phyloP scores from a whole-genome alignment of 352 stramenopile genomes.

The Phytophthora pistaciae region DNA sequence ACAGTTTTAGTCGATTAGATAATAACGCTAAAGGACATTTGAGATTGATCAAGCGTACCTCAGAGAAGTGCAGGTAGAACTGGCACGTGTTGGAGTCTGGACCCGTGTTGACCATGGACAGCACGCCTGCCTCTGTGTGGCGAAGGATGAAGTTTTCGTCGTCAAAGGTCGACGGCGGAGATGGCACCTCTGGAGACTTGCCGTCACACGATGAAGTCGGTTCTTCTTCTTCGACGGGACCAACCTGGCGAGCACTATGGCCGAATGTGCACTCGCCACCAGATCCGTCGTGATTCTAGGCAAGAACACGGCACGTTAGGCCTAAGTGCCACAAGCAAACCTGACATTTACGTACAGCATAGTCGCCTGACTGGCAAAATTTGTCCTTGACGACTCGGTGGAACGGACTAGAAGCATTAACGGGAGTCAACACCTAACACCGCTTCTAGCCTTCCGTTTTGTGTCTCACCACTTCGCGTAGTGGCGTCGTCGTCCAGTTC shows the following conservation, averaged over 20 bases:
- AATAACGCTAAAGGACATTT: neutral
- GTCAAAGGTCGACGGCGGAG: slow-evolving; percentile 63
- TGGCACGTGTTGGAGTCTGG: slow-evolving; percentile 96
- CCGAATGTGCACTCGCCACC: slow-evolving; percentile 91
- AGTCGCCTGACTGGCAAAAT: slow-evolving; percentile 94
- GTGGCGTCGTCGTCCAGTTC: slow-evolving; percentile 63
- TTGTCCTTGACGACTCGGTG: slow-evolving; percentile 93
- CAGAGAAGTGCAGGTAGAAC: slow-evolving; percentile 94
- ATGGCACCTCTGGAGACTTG: slow-evolving; percentile 19
- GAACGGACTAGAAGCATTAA: slow-evolving; percentile 63
- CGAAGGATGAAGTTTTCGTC: slow-evolving; percentile 96
- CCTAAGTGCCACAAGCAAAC: neutral
- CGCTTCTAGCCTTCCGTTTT: neutral
- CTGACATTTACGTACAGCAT: slow-evolving; percentile 51
- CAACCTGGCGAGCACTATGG: slow-evolving; percentile 9
- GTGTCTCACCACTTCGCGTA: slow-evolving; percentile 54
- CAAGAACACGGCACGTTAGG: slow-evolving; percentile 8
- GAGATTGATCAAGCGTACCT: slow-evolving; percentile 34
- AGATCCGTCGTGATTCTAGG: slow-evolving; percentile 79
- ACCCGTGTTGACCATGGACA: slow-evolving; percentile 96
- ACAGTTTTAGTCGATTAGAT: neutral
- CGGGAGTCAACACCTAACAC: neutral
- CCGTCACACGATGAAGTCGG: slow-evolving; percentile 2
- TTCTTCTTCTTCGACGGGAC: slow-evolving; percentile 13
- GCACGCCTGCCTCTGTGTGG: slow-evolving; percentile 87